Percentiles rank a stretch among this genome's conserved stretches.
These are phyloP conservation scores for Lactifluus hygrophoroides DNA, from an alignment of 768 basidiomycete genomes.

Conservation along the genomic window DNA sequence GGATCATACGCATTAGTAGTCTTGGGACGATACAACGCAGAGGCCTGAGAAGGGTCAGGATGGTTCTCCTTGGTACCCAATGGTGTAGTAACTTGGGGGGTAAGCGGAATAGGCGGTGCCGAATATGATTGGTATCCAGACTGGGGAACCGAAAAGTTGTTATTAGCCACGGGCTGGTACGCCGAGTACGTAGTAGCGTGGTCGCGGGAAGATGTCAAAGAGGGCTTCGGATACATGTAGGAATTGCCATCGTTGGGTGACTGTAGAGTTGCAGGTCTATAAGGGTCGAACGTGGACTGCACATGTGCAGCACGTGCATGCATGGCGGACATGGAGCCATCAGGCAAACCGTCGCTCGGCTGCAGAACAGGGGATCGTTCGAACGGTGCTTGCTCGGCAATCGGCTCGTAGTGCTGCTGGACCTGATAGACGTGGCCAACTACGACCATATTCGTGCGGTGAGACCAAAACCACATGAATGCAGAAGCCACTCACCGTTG, in stretches of 20 bases:
- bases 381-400: neutral
- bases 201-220: conserved; percentile 7
- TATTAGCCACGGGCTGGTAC: conserved; percentile 21
- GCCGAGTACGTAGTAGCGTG: conserved; percentile 24
- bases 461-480: neutral
- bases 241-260: neutral
- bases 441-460: neutral
- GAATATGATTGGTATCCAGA: conserved; percentile 17
- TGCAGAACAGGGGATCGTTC: neutral
- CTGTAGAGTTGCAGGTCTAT: neutral
- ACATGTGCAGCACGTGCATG: conserved; percentile 6
- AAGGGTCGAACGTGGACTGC: conserved; percentile 1
- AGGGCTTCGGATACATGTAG: conserved; percentile 6
- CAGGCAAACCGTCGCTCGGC: neutral
- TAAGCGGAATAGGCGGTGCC: conserved; percentile 18
- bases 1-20: conserved; percentile 28
- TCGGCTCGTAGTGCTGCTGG: conserved; percentile 3
- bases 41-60: conserved; percentile 1
- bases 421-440: neutral
- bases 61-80: neutral
- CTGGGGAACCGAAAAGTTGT: conserved; percentile 17
- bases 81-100: neutral
- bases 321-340: conserved; percentile 1
- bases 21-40: conserved; percentile 22
- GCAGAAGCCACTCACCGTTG: conserved; percentile 10